Conservation (phyloP, 2,329 filamentous ascomycete genomes). For the Neurospora sp. region DNA sequence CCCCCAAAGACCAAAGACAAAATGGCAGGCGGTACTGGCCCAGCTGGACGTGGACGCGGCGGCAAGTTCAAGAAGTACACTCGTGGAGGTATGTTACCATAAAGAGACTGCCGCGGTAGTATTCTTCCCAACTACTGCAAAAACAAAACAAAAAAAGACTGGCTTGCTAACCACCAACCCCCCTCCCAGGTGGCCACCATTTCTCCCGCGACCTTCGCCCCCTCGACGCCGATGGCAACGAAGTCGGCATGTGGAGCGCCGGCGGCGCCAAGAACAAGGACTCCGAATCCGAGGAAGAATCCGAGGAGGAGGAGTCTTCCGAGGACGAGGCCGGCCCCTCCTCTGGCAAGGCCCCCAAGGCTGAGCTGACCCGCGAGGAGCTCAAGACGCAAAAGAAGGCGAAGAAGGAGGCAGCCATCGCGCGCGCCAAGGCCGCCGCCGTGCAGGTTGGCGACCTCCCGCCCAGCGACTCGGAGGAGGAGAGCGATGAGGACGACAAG, state of each 20-base stretch:
- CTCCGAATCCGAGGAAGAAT: slow-evolving; percentile 40
- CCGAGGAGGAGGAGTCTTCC: slow-evolving; percentile 35
- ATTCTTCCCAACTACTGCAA: not conserved
- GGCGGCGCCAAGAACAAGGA: slow-evolving; percentile 39
- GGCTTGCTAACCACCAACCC: slow-evolving; percentile 12
- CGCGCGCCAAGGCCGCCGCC: slow-evolving; percentile 57
- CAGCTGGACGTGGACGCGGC: slow-evolving; percentile 60
- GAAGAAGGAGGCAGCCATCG: slow-evolving; percentile 81
- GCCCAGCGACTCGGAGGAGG: slow-evolving; percentile 55
- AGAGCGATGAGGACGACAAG: slow-evolving; percentile 31
- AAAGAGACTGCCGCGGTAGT: not conserved
- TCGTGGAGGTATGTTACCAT: slow-evolving; percentile 60
- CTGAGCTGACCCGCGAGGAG: slow-evolving; percentile 66
- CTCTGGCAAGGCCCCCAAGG: slow-evolving; percentile 24
- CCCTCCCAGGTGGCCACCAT: slow-evolving; percentile 69
- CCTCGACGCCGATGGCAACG: slow-evolving; percentile 79
- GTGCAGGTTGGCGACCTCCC: slow-evolving; percentile 82
- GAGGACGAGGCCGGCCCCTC: slow-evolving; percentile 39
- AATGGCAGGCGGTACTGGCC: slow-evolving; percentile 35
- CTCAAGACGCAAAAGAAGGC: slow-evolving; percentile 82
- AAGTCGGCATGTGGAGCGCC: slow-evolving; percentile 78
- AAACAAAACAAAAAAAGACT: too few species aligned
- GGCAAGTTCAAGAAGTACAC: slow-evolving; percentile 94
- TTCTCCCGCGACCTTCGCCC: slow-evolving; percentile 89
- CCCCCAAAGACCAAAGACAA: slow-evolving; percentile 19